Base-by-base conservation (phyloP, 306 rosid genomes). In the Cicer chorassanicum region DNA sequence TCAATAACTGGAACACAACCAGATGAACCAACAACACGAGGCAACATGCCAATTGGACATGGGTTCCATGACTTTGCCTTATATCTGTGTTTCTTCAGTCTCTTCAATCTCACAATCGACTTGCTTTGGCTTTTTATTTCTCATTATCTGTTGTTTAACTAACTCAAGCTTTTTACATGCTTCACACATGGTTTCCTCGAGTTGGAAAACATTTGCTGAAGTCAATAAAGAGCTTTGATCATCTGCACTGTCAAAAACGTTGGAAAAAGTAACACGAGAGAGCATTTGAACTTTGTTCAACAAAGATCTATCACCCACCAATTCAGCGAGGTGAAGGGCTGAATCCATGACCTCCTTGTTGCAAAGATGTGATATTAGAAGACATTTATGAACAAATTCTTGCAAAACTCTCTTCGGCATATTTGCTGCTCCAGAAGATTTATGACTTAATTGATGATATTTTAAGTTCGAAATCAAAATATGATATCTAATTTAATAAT, bases 11-110 rank as follows among this genome's bases (percentile, higher is more conserved):
- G 97, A 77, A 83, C 86, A 64, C 81, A 46, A 14, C 99, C 91
- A 1, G 97, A 89, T 44, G 91, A 83, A 19, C 98, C 89, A 1
- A 78, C 82, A 19, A 80, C 68, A 24, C 82, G 88, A 39, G 98
- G 97, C 86, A 95, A 80, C 98, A 86, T 90, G 75, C 99, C 99
- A 19, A 95, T 86, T 2, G 98, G 99, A 80, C 99, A 95, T 1
- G 87, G 89, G 66, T 85, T 92, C 99, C 99, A 92, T 38, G 91
- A 86, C 57, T 80, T 85, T 65, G 95, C 80, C 53, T 98, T 98
- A 95, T 70, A 78, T 78, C 54, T 45, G 79, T 21, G 90, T 62
- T 45, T 48, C 74, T 78, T 51, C 54, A 1, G 40, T 56, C 44
- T 48, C 74, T 78, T 51, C 54, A 1, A 39, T 56, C 44, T 80